Evolutionary conservation across 2,329 filamentous ascomycete genomes (phyloP).

Genomic region (Ceratocystis destructans): DNA sequence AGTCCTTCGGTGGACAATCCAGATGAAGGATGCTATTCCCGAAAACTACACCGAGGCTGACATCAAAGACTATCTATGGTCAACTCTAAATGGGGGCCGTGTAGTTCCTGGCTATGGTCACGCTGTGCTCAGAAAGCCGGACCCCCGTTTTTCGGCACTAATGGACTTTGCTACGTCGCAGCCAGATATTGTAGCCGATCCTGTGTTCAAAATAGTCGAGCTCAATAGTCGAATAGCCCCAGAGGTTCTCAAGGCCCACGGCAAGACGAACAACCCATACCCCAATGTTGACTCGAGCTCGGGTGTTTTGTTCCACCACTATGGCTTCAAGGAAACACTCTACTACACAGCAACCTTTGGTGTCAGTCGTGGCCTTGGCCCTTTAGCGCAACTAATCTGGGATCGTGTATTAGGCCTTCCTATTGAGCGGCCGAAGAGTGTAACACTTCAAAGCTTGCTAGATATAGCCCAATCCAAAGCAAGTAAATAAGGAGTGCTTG

Average conservation of each 20-base stretch:
- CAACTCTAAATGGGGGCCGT: slow-evolving; percentile 80
- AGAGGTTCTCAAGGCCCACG: slow-evolving; percentile 79
- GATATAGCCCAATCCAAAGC: background rate
- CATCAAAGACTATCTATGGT: slow-evolving; percentile 82
- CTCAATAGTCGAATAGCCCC: slow-evolving; percentile 87
- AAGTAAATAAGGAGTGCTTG: background rate
- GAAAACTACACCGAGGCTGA: slow-evolving; percentile 63
- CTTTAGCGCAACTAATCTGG: slow-evolving; percentile 90
- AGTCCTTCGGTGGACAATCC: slow-evolving; percentile 88
- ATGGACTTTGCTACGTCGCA: slow-evolving; percentile 88
- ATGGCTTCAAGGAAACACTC: slow-evolving; percentile 90
- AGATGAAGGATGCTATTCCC: slow-evolving; percentile 86
- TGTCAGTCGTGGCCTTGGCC: slow-evolving; percentile 61
- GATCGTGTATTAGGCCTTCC: slow-evolving; percentile 84
- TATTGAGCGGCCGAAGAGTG: slow-evolving; percentile 96
- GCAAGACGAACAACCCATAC: slow-evolving; percentile 96
- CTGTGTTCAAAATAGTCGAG: slow-evolving; percentile 87
- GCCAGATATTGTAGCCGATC: slow-evolving; percentile 72
- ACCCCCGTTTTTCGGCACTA: slow-evolving; percentile 88
- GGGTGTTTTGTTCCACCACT: slow-evolving; percentile 94
- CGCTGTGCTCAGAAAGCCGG: slow-evolving; percentile 89
- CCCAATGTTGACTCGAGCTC: slow-evolving; percentile 92
- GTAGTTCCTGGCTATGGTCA: slow-evolving; percentile 94
- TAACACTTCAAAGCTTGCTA: slow-evolving; percentile 52
- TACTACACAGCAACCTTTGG: slow-evolving; percentile 76